A percentile compares a stretch with the other conserved stretches of the same genome.
Evolutionary conservation across 495 filamentous ascomycete species (phyloP).

Genomic region (Penicillium cosmopolitanum): DNA sequence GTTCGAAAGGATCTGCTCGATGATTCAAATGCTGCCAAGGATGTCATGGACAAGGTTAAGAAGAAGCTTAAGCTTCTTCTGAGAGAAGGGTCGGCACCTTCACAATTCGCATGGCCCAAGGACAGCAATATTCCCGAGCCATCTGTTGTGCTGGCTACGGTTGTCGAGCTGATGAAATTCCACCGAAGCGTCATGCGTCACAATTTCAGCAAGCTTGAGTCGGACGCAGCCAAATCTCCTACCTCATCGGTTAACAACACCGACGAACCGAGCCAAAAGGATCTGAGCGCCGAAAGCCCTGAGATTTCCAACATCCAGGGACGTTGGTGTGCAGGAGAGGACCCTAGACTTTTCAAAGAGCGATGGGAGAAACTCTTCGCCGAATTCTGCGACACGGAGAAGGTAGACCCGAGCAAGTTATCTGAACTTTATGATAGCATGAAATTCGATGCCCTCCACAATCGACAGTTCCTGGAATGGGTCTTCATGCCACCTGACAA

Average conservation of each 20-base stretch:
- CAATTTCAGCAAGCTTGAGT: constrained; percentile 80
- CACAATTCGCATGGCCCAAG: constrained; percentile 97
- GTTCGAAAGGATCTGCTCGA: constrained; percentile 94
- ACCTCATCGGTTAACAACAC: constrained; percentile 33
- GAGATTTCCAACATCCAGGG: constrained; percentile 75
- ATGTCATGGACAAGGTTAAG: constrained; percentile 99
- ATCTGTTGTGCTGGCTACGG: constrained; percentile 83
- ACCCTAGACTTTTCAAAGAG: constrained; percentile 91
- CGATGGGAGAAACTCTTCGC: constrained; percentile 98
- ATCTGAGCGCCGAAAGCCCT: constrained; percentile 44
- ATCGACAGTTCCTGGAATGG: constrained; percentile 96
- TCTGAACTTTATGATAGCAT: constrained; percentile 98
- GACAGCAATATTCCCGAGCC: constrained; percentile 83
- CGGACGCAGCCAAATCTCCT: constrained; percentile 56
- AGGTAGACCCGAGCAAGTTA: constrained; percentile 97
- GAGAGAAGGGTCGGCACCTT: constrained; percentile 84
- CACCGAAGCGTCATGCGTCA: constrained; percentile 91
- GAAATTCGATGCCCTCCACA: constrained; percentile 98
- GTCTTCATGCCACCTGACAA: constrained; percentile 81
- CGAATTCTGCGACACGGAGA: constrained; percentile 95
- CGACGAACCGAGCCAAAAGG: constrained; percentile 18
- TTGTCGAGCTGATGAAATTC: constrained; percentile 96
- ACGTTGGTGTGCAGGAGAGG: constrained; percentile 96
- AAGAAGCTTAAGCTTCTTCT: constrained; percentile 95
- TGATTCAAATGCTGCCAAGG: constrained; percentile 98